Percentiles rank a stretch among this genome's conserved stretches.
These are phyloP conservation scores for Lentinula sp. DNA, from an alignment of 768 basidiomycete genomes.

Conservation along the genomic window DNA sequence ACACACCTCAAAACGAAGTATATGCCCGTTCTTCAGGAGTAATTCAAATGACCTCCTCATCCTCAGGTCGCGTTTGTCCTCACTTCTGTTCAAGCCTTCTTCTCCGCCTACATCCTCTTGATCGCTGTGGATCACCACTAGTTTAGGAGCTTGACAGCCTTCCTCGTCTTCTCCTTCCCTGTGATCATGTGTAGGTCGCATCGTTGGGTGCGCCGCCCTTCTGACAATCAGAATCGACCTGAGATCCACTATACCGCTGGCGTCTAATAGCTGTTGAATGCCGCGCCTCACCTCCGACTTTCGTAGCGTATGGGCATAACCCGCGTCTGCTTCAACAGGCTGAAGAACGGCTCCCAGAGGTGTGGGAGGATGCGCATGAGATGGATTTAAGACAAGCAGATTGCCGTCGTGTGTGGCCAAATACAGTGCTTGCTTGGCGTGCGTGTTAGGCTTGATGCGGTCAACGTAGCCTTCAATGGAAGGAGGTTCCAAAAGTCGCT, in stretches of 20 bases:
- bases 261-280: conserved; percentile 52
- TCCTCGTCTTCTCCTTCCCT: conserved; percentile 22
- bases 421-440: conserved; percentile 57
- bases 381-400: conserved; percentile 52
- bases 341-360: conserved; percentile 51
- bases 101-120: conserved; percentile 64
- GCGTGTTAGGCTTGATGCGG: conserved; percentile 55
- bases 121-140: conserved; percentile 36
- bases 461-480: conserved; percentile 84
- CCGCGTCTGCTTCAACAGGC: conserved; percentile 19
- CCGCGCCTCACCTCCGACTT: conserved; percentile 58
- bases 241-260: conserved; percentile 70
- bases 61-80: conserved; percentile 39
- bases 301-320: conserved; percentile 32
- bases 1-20: conserved; percentile 75
- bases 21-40: conserved; percentile 57
- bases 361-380: conserved; percentile 58
- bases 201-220: conserved; percentile 49
- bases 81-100: conserved; percentile 34
- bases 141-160: conserved; percentile 24
- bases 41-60: conserved; percentile 77
- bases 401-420: conserved; percentile 68
- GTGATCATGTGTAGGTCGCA: conserved; percentile 27
- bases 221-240: conserved; percentile 60
- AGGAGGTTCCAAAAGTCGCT: conserved; percentile 64